A percentile compares a stretch with the other conserved stretches of the same genome.
Conservation (phyloP, 2,329 filamentous ascomycete genomes). For the Zymoseptoria crescenta region DNA sequence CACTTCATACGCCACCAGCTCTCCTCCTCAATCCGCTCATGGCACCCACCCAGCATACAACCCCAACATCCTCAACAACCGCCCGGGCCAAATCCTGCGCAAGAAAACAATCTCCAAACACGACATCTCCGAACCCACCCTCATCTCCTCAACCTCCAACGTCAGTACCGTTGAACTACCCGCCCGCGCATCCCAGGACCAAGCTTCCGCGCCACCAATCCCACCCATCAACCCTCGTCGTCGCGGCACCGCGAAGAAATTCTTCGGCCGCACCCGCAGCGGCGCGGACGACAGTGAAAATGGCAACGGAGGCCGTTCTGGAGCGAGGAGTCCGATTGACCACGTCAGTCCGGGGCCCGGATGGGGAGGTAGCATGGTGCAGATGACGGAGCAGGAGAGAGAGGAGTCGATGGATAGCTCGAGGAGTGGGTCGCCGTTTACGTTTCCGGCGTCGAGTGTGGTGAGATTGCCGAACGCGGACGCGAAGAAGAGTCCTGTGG, state of each 20-base stretch:
- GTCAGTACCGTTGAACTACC: constrained; percentile 52
- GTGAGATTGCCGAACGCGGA: not conserved
- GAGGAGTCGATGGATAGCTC: not conserved
- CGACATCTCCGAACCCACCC: constrained; percentile 54
- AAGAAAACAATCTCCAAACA: constrained; percentile 54
- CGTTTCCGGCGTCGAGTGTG: not conserved
- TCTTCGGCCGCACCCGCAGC: constrained; percentile 6
- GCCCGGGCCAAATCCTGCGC: constrained; percentile 32
- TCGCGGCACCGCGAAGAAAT: constrained; percentile 36
- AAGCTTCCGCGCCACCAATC: constrained; percentile 42
- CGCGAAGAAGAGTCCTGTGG: not conserved
- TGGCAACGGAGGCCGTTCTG: not conserved
- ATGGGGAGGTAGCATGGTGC: not conserved
- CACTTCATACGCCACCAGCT: constrained; percentile 32
- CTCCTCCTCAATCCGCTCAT: constrained; percentile 42
- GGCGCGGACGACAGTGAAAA: not conserved
- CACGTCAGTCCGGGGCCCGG: not conserved
- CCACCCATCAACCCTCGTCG: constrained; percentile 55
- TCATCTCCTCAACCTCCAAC: constrained; percentile 49
- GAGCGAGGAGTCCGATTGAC: not conserved
- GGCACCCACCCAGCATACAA: constrained; percentile 23
- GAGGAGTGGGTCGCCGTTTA: not conserved
- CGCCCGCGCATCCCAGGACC: constrained; percentile 48
- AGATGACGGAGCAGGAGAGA: not conserved
- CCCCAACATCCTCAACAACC: constrained; percentile 24